Percentiles rank a stretch among this genome's conserved stretches.
These are phyloP conservation scores for Moesziomyces globuligerus DNA, from an alignment of 1,284 basidiomycete species.

Conservation along the genomic window DNA sequence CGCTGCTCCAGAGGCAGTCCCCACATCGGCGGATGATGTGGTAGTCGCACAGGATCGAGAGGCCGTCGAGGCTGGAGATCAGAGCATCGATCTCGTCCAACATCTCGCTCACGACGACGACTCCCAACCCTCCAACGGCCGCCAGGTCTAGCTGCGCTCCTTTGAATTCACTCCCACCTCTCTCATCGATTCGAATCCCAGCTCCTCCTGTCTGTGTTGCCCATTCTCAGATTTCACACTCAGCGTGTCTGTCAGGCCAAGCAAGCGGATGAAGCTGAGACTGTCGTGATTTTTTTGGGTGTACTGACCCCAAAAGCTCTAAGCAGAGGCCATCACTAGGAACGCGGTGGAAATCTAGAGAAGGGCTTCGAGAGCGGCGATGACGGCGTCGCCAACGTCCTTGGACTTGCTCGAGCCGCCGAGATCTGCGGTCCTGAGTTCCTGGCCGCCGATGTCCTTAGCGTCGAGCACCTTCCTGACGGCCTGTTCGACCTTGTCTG, in stretches of 20 bases:
- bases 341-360: no score
- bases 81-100: slow-evolving; percentile 11
- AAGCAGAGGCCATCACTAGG: no score
- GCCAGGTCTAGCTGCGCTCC: not conserved
- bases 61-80: not conserved
- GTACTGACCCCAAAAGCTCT: no score
- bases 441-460: slow-evolving; percentile 77
- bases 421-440: slow-evolving; percentile 86
- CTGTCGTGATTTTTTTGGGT: no score
- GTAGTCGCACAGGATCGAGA: slow-evolving; percentile 1
- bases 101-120: slow-evolving; percentile 25
- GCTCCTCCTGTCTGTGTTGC: no score
- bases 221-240: no score
- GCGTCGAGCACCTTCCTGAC: slow-evolving; percentile 88
- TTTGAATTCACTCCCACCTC: no score
- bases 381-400: slow-evolving; percentile 85
- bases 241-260: no score
- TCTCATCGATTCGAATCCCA: no score
- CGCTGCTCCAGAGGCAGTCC: no score
- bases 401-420: slow-evolving; percentile 80
- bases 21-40: not conserved
- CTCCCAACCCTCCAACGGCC: not conserved
- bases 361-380: slow-evolving; percentile 78
- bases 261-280: no score
- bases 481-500: slow-evolving; percentile 84